phyloP scores from a whole-genome alignment of 192 early-diverging fungal genomes.

The Funneliformis mosseae region DNA sequence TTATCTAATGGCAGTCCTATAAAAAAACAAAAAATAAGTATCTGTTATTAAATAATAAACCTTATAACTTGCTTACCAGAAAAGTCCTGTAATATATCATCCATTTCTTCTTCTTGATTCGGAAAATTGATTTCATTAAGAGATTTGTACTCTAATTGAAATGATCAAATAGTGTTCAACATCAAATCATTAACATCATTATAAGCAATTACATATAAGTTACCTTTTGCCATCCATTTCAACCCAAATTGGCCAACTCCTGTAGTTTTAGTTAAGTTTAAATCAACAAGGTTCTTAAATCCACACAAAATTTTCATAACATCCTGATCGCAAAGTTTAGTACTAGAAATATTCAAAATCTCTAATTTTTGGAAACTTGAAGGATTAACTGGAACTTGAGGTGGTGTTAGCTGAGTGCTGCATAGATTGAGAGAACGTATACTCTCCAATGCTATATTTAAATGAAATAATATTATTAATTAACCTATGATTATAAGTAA shows the following conservation, averaged over 20 bases:
- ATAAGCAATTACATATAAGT: too few species aligned
- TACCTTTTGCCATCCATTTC: slow-evolving; percentile 21
- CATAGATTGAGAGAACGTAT: background rate
- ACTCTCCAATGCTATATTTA: background rate
- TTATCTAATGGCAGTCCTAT: background rate
- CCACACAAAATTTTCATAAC: slow-evolving; percentile 12
- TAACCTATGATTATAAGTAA: background rate
- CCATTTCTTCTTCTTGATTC: background rate
- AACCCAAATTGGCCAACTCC: background rate
- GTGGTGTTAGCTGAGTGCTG: background rate
- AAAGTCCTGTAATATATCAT: slow-evolving; percentile 8
- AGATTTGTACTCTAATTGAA: background rate
- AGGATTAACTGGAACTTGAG: background rate
- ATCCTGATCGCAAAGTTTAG: background rate
- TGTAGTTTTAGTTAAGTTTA: background rate
- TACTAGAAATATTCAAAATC: background rate
- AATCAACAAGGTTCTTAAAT: background rate
- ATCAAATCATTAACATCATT: background rate
- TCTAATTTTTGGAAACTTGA: background rate
- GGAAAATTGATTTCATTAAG: background rate
- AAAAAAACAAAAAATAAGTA: background rate
- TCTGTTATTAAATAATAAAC: background rate
- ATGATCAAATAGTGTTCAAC: background rate
- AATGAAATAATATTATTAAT: background rate
- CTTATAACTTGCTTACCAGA: background rate